phyloP scores from a whole-genome alignment of 2,329 filamentous ascomycete genomes.

The Didymella exigua region DNA sequence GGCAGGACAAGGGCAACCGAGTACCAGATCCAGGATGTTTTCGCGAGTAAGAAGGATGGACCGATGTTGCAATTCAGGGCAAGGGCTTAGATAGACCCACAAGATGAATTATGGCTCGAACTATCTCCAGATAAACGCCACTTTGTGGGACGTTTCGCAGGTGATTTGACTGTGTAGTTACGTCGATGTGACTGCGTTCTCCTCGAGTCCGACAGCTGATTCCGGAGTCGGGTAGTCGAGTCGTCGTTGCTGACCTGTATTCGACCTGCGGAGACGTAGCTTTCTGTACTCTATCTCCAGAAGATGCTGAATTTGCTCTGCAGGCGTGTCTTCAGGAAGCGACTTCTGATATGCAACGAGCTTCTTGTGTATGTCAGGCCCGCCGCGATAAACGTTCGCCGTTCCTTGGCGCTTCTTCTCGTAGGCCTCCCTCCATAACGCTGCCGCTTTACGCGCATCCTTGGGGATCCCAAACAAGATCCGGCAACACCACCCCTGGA shows the following conservation, averaged over 20 bases:
- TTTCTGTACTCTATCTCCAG: not conserved
- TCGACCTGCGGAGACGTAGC: not conserved
- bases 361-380: not conserved
- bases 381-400: not conserved
- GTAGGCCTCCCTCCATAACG: not conserved
- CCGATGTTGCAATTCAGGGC: conserved; percentile 64
- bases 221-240: not conserved
- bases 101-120: not conserved
- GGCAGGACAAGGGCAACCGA: conserved; percentile 53
- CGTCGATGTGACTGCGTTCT: not conserved
- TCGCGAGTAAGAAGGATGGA: conserved; percentile 75
- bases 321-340: not conserved
- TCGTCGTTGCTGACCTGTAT: not conserved
- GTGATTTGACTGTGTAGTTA: not conserved
- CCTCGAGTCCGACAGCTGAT: conserved; percentile 2
- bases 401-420: not conserved
- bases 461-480: not conserved
- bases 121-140: not conserved
- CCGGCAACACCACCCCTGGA: not conserved
- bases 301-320: not conserved
- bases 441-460: not conserved
- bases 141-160: not conserved
- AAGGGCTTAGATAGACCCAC: conserved; percentile 5
- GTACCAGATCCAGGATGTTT: conserved; percentile 74
- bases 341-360: not conserved